Percentiles rank a stretch among this genome's conserved stretches.
Evolutionary conservation across 129 eudicot species (phyloP).

Genomic region (Kitagawia praeruptora): DNA sequence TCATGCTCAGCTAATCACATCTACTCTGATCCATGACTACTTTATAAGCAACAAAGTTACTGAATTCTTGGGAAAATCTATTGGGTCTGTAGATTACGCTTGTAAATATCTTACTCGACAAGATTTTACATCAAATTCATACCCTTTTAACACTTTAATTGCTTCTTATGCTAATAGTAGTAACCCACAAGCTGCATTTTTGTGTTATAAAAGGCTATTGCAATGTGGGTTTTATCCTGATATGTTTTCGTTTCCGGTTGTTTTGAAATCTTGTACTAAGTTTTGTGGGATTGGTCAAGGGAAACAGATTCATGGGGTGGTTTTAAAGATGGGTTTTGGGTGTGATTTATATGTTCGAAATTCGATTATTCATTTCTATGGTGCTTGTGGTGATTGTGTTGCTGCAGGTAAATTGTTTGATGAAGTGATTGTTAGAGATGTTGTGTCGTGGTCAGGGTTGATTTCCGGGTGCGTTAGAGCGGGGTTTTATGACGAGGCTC

Average conservation of each 20-base stretch:
- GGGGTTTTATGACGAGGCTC: constrained; percentile 1
- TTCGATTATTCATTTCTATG: constrained; percentile 14
- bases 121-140: background rate
- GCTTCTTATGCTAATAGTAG: constrained; percentile 9
- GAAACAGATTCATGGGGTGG: constrained; percentile 21
- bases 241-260: constrained; percentile 9
- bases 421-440: constrained; percentile 24
- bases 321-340: constrained; percentile 15
- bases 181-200: constrained; percentile 11
- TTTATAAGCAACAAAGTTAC: background rate
- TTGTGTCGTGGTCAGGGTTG: constrained; percentile 15
- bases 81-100: constrained; percentile 7
- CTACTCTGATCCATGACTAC: background rate
- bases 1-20: constrained; percentile 4
- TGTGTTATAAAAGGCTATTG: background rate
- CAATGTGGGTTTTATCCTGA: constrained; percentile 11
- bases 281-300: constrained; percentile 13
- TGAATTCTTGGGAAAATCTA: constrained; percentile 9
- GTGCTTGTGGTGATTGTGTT: constrained; percentile 3
- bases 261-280: constrained; percentile 17
- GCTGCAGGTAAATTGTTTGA: constrained; percentile 28
- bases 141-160: constrained; percentile 11
- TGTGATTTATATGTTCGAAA: constrained; percentile 17
- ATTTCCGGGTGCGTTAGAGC: constrained; percentile 17
- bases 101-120: background rate